These are phyloP conservation scores for Saccharomycopsis crataegensis DNA, from an alignment of 1,139 yeast genomes.

Conservation along the genomic window DNA sequence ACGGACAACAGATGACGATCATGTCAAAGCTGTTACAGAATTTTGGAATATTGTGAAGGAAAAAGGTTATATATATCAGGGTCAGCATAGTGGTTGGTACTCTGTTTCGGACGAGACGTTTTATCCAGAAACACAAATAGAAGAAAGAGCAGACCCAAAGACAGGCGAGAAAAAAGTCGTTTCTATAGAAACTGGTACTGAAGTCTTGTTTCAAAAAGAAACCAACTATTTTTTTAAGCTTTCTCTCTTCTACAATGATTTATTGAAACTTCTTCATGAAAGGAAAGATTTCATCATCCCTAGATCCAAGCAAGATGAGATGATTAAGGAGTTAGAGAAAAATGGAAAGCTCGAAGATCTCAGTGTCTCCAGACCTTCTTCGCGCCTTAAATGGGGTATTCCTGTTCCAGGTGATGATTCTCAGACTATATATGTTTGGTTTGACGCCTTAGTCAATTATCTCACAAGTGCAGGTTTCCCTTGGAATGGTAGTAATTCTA, in stretches of 20 bases:
- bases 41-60: constrained; percentile 61
- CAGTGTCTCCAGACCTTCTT: constrained; percentile 76
- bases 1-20: constrained; percentile 85
- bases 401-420: constrained; percentile 73
- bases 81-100: constrained; percentile 90
- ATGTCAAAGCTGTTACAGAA: constrained; percentile 50
- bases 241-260: constrained; percentile 46
- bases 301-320: constrained; percentile 41
- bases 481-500: constrained; percentile 8
- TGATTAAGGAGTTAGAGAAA: constrained; percentile 51
- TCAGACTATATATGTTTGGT: constrained; percentile 92
- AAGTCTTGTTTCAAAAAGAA: constrained; percentile 71
- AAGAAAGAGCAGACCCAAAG: constrained; percentile 34
- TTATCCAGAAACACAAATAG: constrained; percentile 75
- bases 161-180: constrained; percentile 35
- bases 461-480: constrained; percentile 70
- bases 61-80: constrained; percentile 69
- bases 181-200: constrained; percentile 70
- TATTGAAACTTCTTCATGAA: constrained; percentile 41
- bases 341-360: constrained; percentile 49
- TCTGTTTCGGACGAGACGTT: constrained; percentile 92
- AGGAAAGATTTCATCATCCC: constrained; percentile 64
- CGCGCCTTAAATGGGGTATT: constrained; percentile 83
- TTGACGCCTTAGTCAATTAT: constrained; percentile 87
- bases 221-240: constrained; percentile 80